Evolutionary conservation across 2,329 filamentous ascomycete genomes (phyloP).

Genomic region (Fusarium duplospermum): DNA sequence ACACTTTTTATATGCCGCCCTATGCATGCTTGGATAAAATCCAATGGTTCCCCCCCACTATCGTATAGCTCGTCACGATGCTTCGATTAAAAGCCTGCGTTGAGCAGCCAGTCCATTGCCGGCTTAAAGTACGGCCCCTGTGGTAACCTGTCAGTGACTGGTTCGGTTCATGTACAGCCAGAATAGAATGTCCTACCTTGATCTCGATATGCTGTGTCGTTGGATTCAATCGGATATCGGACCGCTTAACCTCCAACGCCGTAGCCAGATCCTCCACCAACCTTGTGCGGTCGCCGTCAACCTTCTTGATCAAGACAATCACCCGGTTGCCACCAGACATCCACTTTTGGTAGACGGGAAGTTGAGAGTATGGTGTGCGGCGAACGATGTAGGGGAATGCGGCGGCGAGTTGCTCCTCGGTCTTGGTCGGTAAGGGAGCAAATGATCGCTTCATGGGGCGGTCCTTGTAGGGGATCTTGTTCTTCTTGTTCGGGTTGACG

Average conservation of each 20-base stretch:
- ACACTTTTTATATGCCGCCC: constrained; percentile 39
- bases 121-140: constrained; percentile 51
- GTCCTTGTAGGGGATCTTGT: constrained; percentile 42
- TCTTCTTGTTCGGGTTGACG: constrained; percentile 41
- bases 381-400: constrained; percentile 73
- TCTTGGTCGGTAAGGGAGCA: constrained; percentile 47
- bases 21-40: background rate
- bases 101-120: constrained; percentile 48
- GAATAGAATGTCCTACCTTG: constrained; percentile 63
- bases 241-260: constrained; percentile 66
- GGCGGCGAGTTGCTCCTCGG: constrained; percentile 44
- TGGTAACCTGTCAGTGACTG: constrained; percentile 10
- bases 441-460: constrained; percentile 43
- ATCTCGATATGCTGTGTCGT: constrained; percentile 80
- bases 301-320: constrained; percentile 80
- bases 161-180: background rate
- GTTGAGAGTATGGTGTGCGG: constrained; percentile 75
- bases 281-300: constrained; percentile 76
- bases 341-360: constrained; percentile 80
- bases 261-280: constrained; percentile 73
- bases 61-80: background rate
- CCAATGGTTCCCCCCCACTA: background rate
- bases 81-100: constrained; percentile 49
- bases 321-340: constrained; percentile 82
- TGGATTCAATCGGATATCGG: constrained; percentile 65